These are phyloP conservation scores for Cenchrus fungigraminus DNA, from an alignment of 176 grass and related monocot species.

Conservation along the genomic window DNA sequence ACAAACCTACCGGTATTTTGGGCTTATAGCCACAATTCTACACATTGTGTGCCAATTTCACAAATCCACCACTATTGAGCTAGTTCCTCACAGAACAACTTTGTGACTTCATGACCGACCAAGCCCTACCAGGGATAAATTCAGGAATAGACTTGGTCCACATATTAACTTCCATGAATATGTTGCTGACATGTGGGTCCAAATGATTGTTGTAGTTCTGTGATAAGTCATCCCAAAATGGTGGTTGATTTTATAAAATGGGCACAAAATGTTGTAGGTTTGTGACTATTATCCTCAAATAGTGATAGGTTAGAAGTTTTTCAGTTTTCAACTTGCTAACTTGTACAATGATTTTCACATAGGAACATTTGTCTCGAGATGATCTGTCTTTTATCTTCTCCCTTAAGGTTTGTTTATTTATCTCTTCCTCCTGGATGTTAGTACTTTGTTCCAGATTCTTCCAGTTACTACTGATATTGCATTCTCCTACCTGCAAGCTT, in stretches of 20 bases:
- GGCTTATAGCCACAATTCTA: not conserved
- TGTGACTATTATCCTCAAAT: not conserved
- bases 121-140: not conserved
- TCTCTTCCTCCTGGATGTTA: slow-evolving; percentile 29
- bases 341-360: slow-evolving; percentile 50
- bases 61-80: not conserved
- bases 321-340: slow-evolving; percentile 35
- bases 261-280: not conserved
- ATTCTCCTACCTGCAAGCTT: not conserved
- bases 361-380: slow-evolving; percentile 94
- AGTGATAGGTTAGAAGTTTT: not conserved
- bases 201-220: not conserved
- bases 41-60: not conserved
- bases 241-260: not conserved
- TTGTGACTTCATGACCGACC: not conserved
- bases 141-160: not conserved
- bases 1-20: not conserved
- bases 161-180: not conserved
- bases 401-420: slow-evolving; percentile 76
- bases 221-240: not conserved
- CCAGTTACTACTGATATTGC: slow-evolving; percentile 5
- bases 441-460: slow-evolving; percentile 30
- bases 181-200: not conserved
- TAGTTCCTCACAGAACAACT: not conserved
- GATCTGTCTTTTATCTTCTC: slow-evolving; percentile 91